phyloP scores from a whole-genome alignment of 2,329 filamentous ascomycete species.

The Ophiostoma ips region DNA sequence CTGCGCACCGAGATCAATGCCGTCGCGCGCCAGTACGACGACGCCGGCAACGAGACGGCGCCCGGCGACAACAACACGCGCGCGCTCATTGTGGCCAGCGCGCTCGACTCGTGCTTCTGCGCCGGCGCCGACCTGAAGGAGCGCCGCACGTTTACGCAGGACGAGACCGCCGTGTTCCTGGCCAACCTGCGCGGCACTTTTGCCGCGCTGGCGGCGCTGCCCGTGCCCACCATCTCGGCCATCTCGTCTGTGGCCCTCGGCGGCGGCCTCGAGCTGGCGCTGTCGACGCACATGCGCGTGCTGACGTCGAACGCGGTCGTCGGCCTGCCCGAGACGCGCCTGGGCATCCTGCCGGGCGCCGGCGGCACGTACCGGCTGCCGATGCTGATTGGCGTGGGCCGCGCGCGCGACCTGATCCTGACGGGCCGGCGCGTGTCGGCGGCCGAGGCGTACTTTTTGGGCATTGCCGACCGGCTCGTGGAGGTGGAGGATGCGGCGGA shows the following conservation, averaged over 20 bases:
- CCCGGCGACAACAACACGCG: slow-evolving; percentile 46
- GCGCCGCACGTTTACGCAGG: slow-evolving; percentile 56
- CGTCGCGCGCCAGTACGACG: slow-evolving; percentile 50
- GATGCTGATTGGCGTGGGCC: slow-evolving; percentile 59
- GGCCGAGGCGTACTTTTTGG: slow-evolving; percentile 80
- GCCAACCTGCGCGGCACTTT: slow-evolving; percentile 63
- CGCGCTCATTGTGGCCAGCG: slow-evolving; percentile 71
- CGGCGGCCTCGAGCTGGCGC: slow-evolving; percentile 83
- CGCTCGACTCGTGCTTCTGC: slow-evolving; percentile 79
- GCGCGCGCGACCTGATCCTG: slow-evolving; percentile 80
- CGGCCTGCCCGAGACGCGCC: slow-evolving; percentile 77
- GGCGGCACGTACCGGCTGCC: slow-evolving; percentile 86
- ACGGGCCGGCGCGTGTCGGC: slow-evolving; percentile 77
- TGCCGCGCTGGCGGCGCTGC: slow-evolving; percentile 55
- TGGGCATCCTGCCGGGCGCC: slow-evolving; percentile 89
- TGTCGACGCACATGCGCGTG: slow-evolving; percentile 80
- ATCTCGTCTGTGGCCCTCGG: slow-evolving; percentile 78
- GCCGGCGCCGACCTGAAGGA: slow-evolving; percentile 93
- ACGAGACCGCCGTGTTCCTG: slow-evolving; percentile 72
- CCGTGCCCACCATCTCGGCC: slow-evolving; percentile 80
- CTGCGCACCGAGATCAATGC: slow-evolving; percentile 60
- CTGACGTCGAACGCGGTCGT: slow-evolving; percentile 66
- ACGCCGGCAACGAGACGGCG: slow-evolving; percentile 37
- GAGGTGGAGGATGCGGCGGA: slow-evolving; percentile 37
- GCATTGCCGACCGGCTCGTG: slow-evolving; percentile 79